Evolutionary conservation across 225 moss, liverwort and hornwort species (phyloP), one percentile per base, ranked within the genome.

Genomic region (Sphagnum tenellum): DNA sequence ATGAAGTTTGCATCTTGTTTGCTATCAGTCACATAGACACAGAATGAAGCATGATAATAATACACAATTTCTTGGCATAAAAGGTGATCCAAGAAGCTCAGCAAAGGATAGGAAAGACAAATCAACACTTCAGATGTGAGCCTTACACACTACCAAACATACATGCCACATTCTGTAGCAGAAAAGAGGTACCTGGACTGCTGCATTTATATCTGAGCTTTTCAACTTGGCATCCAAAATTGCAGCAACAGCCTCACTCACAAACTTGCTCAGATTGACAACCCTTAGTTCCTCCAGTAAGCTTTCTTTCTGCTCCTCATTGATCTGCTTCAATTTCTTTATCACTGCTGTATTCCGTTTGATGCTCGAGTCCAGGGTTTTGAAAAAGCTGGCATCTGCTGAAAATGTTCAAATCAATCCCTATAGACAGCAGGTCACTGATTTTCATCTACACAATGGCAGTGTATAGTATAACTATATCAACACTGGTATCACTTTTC

Each of bases 251-350:
- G 98, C 98, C 79, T 98, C 98, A 60, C 92, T 98, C 5, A 98
- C 96, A 53, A 98, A 98, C 77, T 98, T 98, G 76, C 87, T 98
- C 69, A 98, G 67, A 69, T 98, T 98, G 45, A 98, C 88, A 47
- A 87, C 71, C 63, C 88, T 82, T 44, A 98, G 76, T 59, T 98
- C 96, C 64, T 98, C 96, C 65, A 98, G 77, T 66, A 98, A 68
- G 12, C 87, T 87, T 71, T 98, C 96, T 72, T 75, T 88, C 75
- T 98, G 96, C 72, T 98, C 96, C 74, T 98, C 96, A 56, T 85
- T 98, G 55, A 98, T 89, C 78, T 93, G 96, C 77, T 98, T 98
- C 82, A 98, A 70, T 68, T 98, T 98, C 74, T 98, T 98, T 48
- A 92, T 98, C 66, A 93, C 92, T 14, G 92, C 89, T 49, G 92